Evolutionary conservation across 2,329 filamentous ascomycete genomes (phyloP).

Genomic region (Verticillium longisporum): DNA sequence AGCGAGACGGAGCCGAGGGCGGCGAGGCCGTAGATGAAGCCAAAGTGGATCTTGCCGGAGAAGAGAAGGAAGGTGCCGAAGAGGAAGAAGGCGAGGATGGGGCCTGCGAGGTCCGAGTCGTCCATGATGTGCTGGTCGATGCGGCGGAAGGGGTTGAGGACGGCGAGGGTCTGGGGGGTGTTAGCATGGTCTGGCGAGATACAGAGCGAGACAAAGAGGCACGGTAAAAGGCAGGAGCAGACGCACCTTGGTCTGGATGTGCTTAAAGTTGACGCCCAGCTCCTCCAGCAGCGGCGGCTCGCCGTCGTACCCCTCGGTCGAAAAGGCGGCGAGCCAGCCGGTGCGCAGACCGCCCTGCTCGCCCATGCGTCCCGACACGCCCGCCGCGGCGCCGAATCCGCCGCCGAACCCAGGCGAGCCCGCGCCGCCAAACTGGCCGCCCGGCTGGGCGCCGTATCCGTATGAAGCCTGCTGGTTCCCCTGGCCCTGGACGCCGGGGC

Average conservation of each 20-base stretch:
- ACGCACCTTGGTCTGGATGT: conserved; percentile 82
- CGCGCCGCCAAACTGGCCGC: conserved; percentile 30
- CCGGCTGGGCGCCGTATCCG: conserved; percentile 41
- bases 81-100: conserved; percentile 88
- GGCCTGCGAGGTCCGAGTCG: conserved; percentile 91
- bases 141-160: conserved; percentile 84
- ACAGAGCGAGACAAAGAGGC: no score
- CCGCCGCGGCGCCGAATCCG: conserved; percentile 46
- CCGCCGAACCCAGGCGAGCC: conserved; percentile 51
- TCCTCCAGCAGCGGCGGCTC: conserved; percentile 92
- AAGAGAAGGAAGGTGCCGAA: conserved; percentile 89
- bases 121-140: conserved; percentile 99
- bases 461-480: conserved; percentile 60
- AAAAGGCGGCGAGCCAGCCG: conserved; percentile 93
- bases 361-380: conserved; percentile 86
- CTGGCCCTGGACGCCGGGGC: conserved; percentile 54
- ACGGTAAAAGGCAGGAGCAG: not conserved
- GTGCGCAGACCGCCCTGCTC: conserved; percentile 86
- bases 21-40: conserved; percentile 96
- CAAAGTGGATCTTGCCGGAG: conserved; percentile 94
- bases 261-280: conserved; percentile 90
- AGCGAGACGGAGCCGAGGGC: conserved; percentile 80
- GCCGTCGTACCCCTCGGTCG: conserved; percentile 90
- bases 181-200: conserved; percentile 11
- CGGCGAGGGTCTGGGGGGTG: conserved; percentile 71